A percentile compares a stretch with the other conserved stretches of the same genome.
Conservation (phyloP, 495 filamentous ascomycete genomes). For the Glonium stellatum region DNA sequence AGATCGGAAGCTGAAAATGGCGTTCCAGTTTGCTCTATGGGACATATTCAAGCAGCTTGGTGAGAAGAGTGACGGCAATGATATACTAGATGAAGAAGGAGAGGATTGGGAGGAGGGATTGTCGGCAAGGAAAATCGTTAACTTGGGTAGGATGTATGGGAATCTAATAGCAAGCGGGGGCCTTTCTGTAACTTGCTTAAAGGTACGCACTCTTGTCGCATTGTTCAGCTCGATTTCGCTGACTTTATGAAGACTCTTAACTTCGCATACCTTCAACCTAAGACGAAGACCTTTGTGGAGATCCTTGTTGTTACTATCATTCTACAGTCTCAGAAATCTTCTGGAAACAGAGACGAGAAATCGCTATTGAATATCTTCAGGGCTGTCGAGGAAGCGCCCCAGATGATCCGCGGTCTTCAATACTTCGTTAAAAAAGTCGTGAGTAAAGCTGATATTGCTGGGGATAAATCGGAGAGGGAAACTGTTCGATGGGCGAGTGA, state of each 20-base stretch:
- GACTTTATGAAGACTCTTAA: slow-evolving; percentile 52
- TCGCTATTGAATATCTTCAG: slow-evolving; percentile 59
- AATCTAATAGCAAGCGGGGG: slow-evolving; percentile 60
- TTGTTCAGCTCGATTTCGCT: background rate
- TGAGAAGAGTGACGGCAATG: slow-evolving; percentile 56
- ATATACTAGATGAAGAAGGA: slow-evolving; percentile 39
- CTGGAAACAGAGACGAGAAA: slow-evolving; percentile 43
- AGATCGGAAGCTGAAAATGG: slow-evolving; percentile 64
- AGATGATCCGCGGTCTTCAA: slow-evolving; percentile 62
- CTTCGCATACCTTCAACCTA: slow-evolving; percentile 65
- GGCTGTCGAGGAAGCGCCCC: slow-evolving; percentile 50
- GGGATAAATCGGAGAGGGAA: slow-evolving; percentile 52
- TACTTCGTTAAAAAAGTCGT: slow-evolving; percentile 73
- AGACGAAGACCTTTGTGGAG: slow-evolving; percentile 72
- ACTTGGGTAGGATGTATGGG: slow-evolving; percentile 82
- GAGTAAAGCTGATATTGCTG: slow-evolving; percentile 63
- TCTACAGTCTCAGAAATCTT: slow-evolving; percentile 49
- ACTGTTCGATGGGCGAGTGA: slow-evolving; percentile 65
- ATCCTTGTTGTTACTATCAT: slow-evolving; percentile 69
- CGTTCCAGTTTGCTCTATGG: slow-evolving; percentile 82
- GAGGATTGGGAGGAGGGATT: slow-evolving; percentile 37
- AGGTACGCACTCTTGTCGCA: slow-evolving; percentile 32
- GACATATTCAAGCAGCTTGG: slow-evolving; percentile 81
- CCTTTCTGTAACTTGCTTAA: slow-evolving; percentile 60
- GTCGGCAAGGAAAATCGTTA: slow-evolving; percentile 64